Percentiles rank a stretch among this genome's conserved stretches.
Evolutionary conservation across 768 basidiomycete genomes (phyloP).

Genomic region (Tricholoma furcatifolium): DNA sequence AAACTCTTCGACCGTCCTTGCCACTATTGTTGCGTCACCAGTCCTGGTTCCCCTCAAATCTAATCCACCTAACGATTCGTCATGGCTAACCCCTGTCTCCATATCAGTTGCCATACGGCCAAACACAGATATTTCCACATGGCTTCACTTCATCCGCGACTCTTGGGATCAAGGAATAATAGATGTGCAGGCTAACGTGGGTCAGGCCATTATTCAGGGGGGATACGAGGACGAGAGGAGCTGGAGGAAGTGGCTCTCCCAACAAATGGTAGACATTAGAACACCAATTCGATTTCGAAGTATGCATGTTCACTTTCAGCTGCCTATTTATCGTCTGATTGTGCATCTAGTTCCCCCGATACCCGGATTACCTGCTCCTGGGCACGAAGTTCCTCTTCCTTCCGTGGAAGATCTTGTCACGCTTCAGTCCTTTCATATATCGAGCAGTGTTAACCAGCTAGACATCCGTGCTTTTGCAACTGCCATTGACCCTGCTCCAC

Average conservation of each 20-base stretch:
- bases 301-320: constrained; percentile 20
- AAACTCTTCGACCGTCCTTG: constrained; percentile 40
- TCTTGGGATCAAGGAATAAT: constrained; percentile 57
- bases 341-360: constrained; percentile 27
- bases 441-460: constrained; percentile 31
- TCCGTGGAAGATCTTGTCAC: constrained; percentile 57
- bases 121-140: constrained; percentile 45
- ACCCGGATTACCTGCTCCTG: constrained; percentile 66
- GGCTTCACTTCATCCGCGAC: constrained; percentile 52
- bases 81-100: constrained; percentile 61
- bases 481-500: constrained; percentile 55
- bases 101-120: constrained; percentile 51
- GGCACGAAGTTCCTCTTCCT: constrained; percentile 49
- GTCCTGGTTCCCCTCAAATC: constrained; percentile 57
- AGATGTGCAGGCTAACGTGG: constrained; percentile 41
- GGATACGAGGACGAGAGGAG: constrained; percentile 40
- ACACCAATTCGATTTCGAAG: constrained; percentile 50
- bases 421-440: constrained; percentile 52
- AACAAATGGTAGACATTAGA: constrained; percentile 43
- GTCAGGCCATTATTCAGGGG: constrained; percentile 46
- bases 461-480: constrained; percentile 53
- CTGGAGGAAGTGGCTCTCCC: constrained; percentile 47
- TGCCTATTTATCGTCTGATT: background rate
- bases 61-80: constrained; percentile 46
- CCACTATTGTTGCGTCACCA: constrained; percentile 43